A percentile compares a stretch with the other conserved stretches of the same genome.
These are phyloP conservation scores for Ambrosia artemisiifolia DNA, from an alignment of 129 eudicot genomes.

Conservation along the genomic window DNA sequence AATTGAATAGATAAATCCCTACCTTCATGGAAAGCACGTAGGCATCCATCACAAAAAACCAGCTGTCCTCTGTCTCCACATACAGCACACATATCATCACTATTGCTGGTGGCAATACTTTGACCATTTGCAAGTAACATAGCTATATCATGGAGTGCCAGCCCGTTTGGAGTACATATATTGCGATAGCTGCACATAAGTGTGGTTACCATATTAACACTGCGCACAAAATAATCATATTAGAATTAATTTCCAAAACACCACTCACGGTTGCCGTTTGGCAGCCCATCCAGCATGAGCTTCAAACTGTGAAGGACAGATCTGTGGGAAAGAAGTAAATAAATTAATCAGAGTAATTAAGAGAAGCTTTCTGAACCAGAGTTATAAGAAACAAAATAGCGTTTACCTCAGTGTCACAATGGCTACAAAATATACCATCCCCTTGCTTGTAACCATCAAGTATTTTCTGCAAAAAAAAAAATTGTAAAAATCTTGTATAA, in stretches of 20 bases:
- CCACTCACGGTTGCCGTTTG: slow-evolving; percentile 95
- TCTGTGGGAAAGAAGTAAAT: slow-evolving; percentile 42
- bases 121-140: slow-evolving; percentile 78
- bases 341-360: background rate
- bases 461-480: slow-evolving; percentile 56
- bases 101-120: slow-evolving; percentile 52
- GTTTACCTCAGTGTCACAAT: slow-evolving; percentile 75
- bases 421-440: slow-evolving; percentile 83
- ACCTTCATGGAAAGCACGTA: slow-evolving; percentile 95
- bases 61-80: slow-evolving; percentile 90
- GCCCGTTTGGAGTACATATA: slow-evolving; percentile 67
- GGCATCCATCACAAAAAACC: slow-evolving; percentile 76
- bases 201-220: background rate
- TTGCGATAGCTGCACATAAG: slow-evolving; percentile 67
- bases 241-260: slow-evolving; percentile 1
- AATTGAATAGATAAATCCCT: slow-evolving; percentile 9
- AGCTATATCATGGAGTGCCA: slow-evolving; percentile 88
- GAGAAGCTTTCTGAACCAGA: background rate
- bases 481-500: background rate
- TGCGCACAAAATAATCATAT: background rate
- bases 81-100: slow-evolving; percentile 94
- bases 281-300: slow-evolving; percentile 99
- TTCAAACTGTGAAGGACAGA: slow-evolving; percentile 96
- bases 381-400: background rate
- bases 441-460: slow-evolving; percentile 93